Conservation (phyloP, 768 basidiomycete genomes). For the Neoboletus brunneissimus region DNA sequence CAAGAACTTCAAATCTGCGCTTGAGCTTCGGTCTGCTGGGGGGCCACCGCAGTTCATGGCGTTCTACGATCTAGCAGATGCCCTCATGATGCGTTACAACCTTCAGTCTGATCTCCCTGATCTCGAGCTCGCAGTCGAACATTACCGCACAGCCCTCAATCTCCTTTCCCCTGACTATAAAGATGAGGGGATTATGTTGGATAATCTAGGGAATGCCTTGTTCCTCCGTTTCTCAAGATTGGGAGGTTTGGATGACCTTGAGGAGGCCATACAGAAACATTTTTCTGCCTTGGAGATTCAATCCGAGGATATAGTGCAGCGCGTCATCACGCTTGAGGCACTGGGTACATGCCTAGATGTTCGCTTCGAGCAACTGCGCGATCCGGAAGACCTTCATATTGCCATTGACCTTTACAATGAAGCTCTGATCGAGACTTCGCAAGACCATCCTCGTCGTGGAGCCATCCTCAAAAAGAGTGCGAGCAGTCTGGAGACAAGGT, state of each 20-base stretch:
- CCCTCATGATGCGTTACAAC: slow-evolving; percentile 28
- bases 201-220: slow-evolving; percentile 25
- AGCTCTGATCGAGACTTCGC: slow-evolving; percentile 21
- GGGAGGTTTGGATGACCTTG: slow-evolving; percentile 16
- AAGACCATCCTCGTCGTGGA: slow-evolving; percentile 14
- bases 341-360: slow-evolving; percentile 22
- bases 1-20: slow-evolving; percentile 18
- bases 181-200: slow-evolving; percentile 14
- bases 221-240: slow-evolving; percentile 23
- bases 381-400: slow-evolving; percentile 24
- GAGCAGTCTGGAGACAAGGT: slow-evolving; percentile 13
- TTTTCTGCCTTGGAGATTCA: slow-evolving; percentile 21
- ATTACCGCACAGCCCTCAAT: slow-evolving; percentile 21
- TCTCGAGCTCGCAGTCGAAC: slow-evolving; percentile 27
- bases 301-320: slow-evolving; percentile 10
- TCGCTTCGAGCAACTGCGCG: slow-evolving; percentile 23
- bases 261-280: slow-evolving; percentile 29
- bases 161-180: slow-evolving; percentile 16
- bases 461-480: slow-evolving; percentile 17
- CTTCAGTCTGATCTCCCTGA: slow-evolving; percentile 19
- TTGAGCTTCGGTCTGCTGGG: slow-evolving; percentile 16
- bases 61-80: slow-evolving; percentile 29
- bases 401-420: slow-evolving; percentile 28
- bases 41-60: slow-evolving; percentile 12
- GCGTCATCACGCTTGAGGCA: slow-evolving; percentile 19